Conservation (phyloP, 2,329 filamentous ascomycete genomes). For the Geosmithia putterillii region DNA sequence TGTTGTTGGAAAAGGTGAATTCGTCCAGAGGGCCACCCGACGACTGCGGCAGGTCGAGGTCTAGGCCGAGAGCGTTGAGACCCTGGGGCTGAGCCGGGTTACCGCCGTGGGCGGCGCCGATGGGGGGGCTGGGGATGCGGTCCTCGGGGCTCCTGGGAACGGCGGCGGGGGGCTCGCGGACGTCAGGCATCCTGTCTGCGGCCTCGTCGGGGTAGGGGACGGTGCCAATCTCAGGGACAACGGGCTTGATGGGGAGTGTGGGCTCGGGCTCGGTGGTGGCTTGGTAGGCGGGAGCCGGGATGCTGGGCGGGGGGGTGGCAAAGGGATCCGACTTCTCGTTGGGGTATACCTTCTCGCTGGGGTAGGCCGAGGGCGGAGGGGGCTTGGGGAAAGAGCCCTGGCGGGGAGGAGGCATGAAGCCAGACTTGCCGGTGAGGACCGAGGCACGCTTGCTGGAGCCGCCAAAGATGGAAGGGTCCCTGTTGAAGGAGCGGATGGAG, state of each 20-base stretch:
- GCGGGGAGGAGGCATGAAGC: slow-evolving; percentile 14
- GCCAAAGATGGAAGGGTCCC: slow-evolving; percentile 21
- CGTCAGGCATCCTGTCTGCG: slow-evolving; percentile 9
- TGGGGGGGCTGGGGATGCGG: slow-evolving; percentile 10
- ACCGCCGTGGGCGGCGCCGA: slow-evolving; percentile 8
- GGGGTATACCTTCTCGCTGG: not conserved
- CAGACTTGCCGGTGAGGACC: slow-evolving; percentile 10
- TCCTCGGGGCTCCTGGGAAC: slow-evolving; percentile 14
- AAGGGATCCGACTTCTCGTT: slow-evolving; percentile 22
- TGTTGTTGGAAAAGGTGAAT: slow-evolving; percentile 8
- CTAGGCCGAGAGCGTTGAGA: slow-evolving; percentile 19
- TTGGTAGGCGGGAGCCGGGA: slow-evolving; percentile 15
- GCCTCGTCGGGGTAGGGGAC: slow-evolving; percentile 11
- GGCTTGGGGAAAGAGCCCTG: slow-evolving; percentile 32
- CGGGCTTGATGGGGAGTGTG: slow-evolving; percentile 16
- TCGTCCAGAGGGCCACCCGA: slow-evolving; percentile 7
- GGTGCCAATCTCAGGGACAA: slow-evolving; percentile 25
- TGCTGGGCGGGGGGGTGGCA: slow-evolving; percentile 19
- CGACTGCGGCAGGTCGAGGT: slow-evolving; percentile 20
- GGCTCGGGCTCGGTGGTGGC: slow-evolving; percentile 6
- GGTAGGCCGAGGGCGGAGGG: not conserved
- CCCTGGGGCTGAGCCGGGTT: slow-evolving; percentile 12
- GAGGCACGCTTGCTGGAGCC: slow-evolving; percentile 20
- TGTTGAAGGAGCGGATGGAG: slow-evolving; percentile 39
- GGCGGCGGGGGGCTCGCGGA: slow-evolving; percentile 16